These are phyloP conservation scores for Tetradesmus lagerheimii DNA, from an alignment of 139 green algal species.

Conservation along the genomic window DNA sequence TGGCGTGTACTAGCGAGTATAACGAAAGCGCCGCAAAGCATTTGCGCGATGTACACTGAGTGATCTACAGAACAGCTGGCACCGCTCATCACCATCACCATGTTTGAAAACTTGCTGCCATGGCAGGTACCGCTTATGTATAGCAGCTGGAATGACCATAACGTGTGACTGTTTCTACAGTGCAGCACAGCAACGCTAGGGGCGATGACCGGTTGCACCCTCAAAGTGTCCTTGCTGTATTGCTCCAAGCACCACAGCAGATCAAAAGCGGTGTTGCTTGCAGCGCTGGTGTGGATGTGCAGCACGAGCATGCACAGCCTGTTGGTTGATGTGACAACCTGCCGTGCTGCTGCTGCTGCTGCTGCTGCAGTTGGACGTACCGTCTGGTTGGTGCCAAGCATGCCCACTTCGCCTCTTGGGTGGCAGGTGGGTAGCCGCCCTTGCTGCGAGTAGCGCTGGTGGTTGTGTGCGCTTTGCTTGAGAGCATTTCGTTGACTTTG, in stretches of 20 bases:
- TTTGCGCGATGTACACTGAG: no score
- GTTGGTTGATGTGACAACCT: neutral
- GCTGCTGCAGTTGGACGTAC: conserved; percentile 7
- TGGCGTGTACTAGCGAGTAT: neutral
- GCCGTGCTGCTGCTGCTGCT: neutral
- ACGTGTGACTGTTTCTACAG: no score
- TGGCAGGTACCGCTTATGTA: neutral
- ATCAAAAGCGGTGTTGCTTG: no score
- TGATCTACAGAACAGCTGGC: neutral
- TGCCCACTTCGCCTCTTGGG: conserved; percentile 26
- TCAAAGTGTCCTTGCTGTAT: no score
- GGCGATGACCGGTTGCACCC: no score
- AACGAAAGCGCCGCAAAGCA: neutral
- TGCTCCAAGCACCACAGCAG: no score
- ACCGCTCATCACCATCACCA: neutral
- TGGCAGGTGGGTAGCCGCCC: neutral
- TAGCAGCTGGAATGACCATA: no score
- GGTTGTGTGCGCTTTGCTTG: no score
- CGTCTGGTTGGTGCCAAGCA: neutral
- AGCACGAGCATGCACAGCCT: neutral
- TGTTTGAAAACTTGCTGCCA: neutral
- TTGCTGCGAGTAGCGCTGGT: no score
- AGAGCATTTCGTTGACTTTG: no score
- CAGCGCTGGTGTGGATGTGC: neutral
- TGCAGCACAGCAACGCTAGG: no score